Evolutionary conservation across 2,329 filamentous ascomycete genomes (phyloP), one percentile per base, ranked within the genome.

Genomic region (Cytospora paraplurivora): DNA sequence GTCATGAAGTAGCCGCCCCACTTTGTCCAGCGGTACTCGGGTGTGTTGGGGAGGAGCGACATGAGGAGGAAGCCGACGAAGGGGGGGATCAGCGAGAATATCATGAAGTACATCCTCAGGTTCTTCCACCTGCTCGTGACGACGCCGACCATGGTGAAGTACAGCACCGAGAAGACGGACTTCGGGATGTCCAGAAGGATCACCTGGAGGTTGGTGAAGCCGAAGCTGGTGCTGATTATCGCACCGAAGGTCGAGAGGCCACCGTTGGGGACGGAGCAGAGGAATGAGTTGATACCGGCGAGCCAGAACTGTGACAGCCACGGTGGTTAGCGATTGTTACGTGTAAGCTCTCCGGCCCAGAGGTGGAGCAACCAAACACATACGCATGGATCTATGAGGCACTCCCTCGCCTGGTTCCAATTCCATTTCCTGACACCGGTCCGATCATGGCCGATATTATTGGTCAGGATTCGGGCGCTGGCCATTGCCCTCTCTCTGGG

Each of bases 1-100:
- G 73, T 75, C 67, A 77, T 74, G 64, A 76, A 72, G 64, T 73
- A 76, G 49, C 72, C 75, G 59, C 73, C 73, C 73, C 74, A 77
- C 62, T 76, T 77, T 4, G 65, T 69, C 75, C 75, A 77, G 50
- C 74, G 75, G 58, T 74, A 72, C 38, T 72, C 64, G 4, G 71
- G 70, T 38, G 72, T 71, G 53, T 76, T 75, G 32, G 73, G 72
- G 0, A 77, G 67, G 11, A 73, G 68, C 3, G 75, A 70, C 71
- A 77, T 73, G 49, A 77, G 62, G 27, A 76, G 67, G 62, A 77
- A 76, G 0, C 76, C 76, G 4, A 70, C 69, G 13, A 77, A 72
- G 0, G 75, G 74, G 0, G 74, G 73, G 5, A 77, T 59, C 1
- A 73, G 69, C 1, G 74, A 75, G 17, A 72, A 70, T 56, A 73